Evolutionary conservation across 805 yeast species (phyloP).

Genomic region (Candida orba): DNA sequence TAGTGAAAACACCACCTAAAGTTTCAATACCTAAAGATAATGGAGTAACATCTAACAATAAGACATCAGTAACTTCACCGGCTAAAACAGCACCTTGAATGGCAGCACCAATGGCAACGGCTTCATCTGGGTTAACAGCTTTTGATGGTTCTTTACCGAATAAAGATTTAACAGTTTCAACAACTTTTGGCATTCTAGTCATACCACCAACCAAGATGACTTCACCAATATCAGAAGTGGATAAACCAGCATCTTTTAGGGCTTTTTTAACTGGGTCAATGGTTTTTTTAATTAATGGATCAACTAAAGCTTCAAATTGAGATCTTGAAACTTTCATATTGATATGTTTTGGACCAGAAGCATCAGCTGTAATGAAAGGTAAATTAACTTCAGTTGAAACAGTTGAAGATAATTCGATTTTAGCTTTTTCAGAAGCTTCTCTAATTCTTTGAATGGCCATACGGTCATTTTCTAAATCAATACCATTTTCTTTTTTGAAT

Average conservation of each 20-base stretch:
- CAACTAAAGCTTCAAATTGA: constrained; percentile 62
- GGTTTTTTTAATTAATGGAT: constrained; percentile 59
- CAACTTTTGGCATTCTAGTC: constrained; percentile 83
- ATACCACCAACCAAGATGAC: constrained; percentile 80
- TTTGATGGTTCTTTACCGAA: constrained; percentile 65
- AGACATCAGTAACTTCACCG: constrained; percentile 76
- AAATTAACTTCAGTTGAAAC: constrained; percentile 55
- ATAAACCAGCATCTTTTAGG: constrained; percentile 63
- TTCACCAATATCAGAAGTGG: constrained; percentile 64
- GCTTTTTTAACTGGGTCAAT: constrained; percentile 73
- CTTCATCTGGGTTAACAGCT: constrained; percentile 81
- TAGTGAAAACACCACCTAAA: constrained; percentile 99
- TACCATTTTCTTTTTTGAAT: constrained; percentile 43
- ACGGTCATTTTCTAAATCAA: constrained; percentile 24
- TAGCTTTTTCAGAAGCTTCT: constrained; percentile 74
- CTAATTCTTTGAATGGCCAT: constrained; percentile 66
- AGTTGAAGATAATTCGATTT: constrained; percentile 69
- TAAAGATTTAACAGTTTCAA: constrained; percentile 52
- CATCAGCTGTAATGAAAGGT: constrained; percentile 54
- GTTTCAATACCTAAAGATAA: constrained; percentile 99
- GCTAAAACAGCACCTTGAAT: constrained; percentile 83
- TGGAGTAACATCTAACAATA: constrained; percentile 85
- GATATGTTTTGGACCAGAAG: constrained; percentile 52
- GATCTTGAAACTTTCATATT: constrained; percentile 54
- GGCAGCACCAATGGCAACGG: constrained; percentile 86